phyloP scores from a whole-genome alignment of 1,284 basidiomycete species.

The Malassezia sympodialis region DNA sequence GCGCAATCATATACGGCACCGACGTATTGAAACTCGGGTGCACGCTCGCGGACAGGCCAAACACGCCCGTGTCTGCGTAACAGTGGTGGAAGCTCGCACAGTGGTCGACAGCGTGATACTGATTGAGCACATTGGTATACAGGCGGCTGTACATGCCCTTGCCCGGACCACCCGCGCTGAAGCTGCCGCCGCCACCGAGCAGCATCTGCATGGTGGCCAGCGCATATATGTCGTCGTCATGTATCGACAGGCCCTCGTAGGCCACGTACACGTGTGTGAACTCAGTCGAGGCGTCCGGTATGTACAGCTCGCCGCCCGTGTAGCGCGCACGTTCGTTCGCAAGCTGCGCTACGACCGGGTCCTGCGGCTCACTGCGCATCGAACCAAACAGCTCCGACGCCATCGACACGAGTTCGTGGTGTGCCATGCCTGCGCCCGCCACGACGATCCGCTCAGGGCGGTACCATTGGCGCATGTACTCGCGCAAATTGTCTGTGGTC shows the following conservation, averaged over 20 bases:
- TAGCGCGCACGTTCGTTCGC: conserved; percentile 58
- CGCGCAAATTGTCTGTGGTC: conserved; percentile 58
- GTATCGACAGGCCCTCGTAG: conserved; percentile 83
- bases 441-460: conserved; percentile 85
- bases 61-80: conserved; percentile 86
- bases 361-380: conserved; percentile 31
- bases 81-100: conserved; percentile 98
- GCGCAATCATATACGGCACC: conserved; percentile 73
- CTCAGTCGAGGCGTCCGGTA: conserved; percentile 58
- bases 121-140: conserved; percentile 94
- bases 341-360: conserved; percentile 34
- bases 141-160: conserved; percentile 98
- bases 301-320: conserved; percentile 69
- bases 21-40: conserved; percentile 59
- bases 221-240: conserved; percentile 86
- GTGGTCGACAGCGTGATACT: conserved; percentile 85
- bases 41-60: conserved; percentile 85
- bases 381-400: conserved; percentile 73
- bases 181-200: conserved; percentile 86
- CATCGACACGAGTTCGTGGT: conserved; percentile 75
- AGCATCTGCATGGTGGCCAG: conserved; percentile 90
- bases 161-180: conserved; percentile 89
- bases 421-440: conserved; percentile 82
- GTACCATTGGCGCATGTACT: conserved; percentile 74
- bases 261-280: conserved; percentile 88